A percentile compares a stretch with the other conserved stretches of the same genome.
Evolutionary conservation across 2,329 filamentous ascomycete genomes (phyloP).

Genomic region (Colletotrichum cuscutae): DNA sequence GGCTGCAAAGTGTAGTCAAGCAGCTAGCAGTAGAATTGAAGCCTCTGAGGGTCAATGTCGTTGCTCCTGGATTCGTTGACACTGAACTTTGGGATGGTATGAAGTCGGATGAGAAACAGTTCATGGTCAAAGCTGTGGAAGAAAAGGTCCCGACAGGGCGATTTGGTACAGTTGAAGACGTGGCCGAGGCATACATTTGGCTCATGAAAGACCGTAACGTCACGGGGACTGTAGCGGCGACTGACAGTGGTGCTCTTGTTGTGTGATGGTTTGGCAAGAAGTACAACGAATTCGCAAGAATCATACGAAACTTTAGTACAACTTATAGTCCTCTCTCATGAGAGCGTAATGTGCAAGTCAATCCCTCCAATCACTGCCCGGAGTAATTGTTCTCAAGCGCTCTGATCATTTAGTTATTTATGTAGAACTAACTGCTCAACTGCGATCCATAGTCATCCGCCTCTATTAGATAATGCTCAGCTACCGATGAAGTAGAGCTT

Average conservation of each 20-base stretch:
- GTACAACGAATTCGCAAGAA: not conserved
- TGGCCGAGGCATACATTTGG: constrained; percentile 19
- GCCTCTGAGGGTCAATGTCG: constrained; percentile 43
- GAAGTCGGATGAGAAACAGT: constrained; percentile 2
- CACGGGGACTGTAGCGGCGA: constrained; percentile 16
- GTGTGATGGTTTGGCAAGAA: not conserved
- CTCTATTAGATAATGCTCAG: constrained; percentile 26
- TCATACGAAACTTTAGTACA: not conserved
- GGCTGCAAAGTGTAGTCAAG: constrained; percentile 39
- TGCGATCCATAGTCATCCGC: constrained; percentile 33
- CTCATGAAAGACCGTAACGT: constrained; percentile 22
- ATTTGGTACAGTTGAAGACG: constrained; percentile 13
- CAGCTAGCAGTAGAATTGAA: constrained; percentile 43
- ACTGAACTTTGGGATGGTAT: constrained; percentile 40
- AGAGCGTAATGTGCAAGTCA: not conserved
- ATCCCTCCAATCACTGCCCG: not conserved
- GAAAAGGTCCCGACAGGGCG: not conserved
- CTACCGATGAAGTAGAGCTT: no score
- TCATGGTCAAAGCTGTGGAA: constrained; percentile 1
- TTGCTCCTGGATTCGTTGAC: constrained; percentile 42
- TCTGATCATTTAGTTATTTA: constrained; percentile 37
- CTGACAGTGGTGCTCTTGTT: constrained; percentile 5
- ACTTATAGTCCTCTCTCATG: not conserved
- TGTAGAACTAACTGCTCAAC: constrained; percentile 36
- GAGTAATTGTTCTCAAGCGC: constrained; percentile 33